Conservation (phyloP, 352 stramenopile species). For the Globisporangium ultimum region DNA sequence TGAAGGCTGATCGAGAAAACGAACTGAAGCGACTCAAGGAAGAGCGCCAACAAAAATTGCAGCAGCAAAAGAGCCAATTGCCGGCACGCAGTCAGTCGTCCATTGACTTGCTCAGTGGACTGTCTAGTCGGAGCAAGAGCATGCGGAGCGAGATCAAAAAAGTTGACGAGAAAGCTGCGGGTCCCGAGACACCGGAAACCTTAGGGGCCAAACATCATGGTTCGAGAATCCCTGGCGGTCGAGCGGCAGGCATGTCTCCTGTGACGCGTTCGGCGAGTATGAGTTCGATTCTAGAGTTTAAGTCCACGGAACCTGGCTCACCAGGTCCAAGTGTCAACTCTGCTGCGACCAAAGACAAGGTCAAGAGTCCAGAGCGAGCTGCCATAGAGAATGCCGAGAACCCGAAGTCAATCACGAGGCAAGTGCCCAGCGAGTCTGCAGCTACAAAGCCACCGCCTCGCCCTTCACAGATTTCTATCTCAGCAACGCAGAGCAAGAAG, state of each 20-base stretch:
- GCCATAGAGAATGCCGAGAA: slow-evolving; percentile 2
- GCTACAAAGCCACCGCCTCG: neutral
- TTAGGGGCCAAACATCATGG: slow-evolving; percentile 10
- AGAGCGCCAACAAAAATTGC: slow-evolving; percentile 52
- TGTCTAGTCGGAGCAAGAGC: slow-evolving; percentile 8
- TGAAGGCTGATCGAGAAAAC: slow-evolving; percentile 74
- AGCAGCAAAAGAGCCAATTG: slow-evolving; percentile 42
- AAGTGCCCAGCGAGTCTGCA: neutral
- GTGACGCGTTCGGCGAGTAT: slow-evolving; percentile 24
- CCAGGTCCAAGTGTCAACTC: slow-evolving; percentile 1
- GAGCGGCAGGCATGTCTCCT: slow-evolving; percentile 15
- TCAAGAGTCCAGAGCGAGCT: slow-evolving; percentile 9
- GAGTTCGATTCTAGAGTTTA: slow-evolving; percentile 28
- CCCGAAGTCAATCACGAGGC: slow-evolving; percentile 16
- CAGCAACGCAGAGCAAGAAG: slow-evolving; percentile 5
- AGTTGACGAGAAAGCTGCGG: slow-evolving; percentile 9
- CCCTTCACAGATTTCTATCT: neutral
- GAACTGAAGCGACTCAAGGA: slow-evolving; percentile 67
- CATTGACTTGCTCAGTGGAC: slow-evolving; percentile 16
- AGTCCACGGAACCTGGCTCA: slow-evolving; percentile 5
- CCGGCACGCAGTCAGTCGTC: slow-evolving; percentile 32
- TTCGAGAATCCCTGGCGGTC: slow-evolving; percentile 1
- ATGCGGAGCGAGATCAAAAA: neutral
- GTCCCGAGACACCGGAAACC: slow-evolving; percentile 26
- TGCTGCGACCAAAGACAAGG: slow-evolving; percentile 1